Conservation (phyloP, 331 rosid species). For the Pyracantha coccinea region DNA sequence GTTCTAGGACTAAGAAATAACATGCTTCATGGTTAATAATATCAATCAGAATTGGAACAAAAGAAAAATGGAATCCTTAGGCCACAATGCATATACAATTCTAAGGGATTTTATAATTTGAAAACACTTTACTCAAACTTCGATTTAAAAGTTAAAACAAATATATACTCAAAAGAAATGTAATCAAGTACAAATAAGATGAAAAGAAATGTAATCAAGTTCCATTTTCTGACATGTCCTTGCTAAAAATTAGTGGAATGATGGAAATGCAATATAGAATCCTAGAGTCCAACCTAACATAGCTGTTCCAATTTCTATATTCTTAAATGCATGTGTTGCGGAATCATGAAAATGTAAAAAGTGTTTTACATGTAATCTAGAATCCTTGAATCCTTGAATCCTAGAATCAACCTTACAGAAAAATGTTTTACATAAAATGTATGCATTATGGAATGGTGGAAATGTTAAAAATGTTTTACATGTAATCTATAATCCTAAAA, state of each 20-base stretch:
- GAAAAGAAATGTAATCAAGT: background rate
- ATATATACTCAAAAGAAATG: background rate
- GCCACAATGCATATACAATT: background rate
- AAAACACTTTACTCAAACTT: background rate
- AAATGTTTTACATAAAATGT: too few relatives aligned
- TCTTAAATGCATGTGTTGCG: too few relatives aligned
- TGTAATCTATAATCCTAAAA: background rate
- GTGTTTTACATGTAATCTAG: too few relatives aligned
- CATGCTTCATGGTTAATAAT: background rate
- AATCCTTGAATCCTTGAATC: background rate
- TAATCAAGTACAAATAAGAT: background rate
- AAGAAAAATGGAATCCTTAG: background rate
- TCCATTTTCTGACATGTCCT: background rate
- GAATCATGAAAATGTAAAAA: too few relatives aligned
- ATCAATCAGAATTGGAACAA: background rate
- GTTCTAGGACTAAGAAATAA: background rate
- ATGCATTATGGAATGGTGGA: background rate
- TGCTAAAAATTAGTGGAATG: too few relatives aligned
- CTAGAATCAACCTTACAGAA: background rate
- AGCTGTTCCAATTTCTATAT: too few relatives aligned
- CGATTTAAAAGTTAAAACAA: background rate
- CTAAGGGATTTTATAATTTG: background rate
- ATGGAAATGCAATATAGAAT: background rate
- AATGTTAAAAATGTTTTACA: background rate
- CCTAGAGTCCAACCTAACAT: too few relatives aligned